phyloP scores from a whole-genome alignment of 2,329 filamentous ascomycete species.

The Pyrenophora teres region DNA sequence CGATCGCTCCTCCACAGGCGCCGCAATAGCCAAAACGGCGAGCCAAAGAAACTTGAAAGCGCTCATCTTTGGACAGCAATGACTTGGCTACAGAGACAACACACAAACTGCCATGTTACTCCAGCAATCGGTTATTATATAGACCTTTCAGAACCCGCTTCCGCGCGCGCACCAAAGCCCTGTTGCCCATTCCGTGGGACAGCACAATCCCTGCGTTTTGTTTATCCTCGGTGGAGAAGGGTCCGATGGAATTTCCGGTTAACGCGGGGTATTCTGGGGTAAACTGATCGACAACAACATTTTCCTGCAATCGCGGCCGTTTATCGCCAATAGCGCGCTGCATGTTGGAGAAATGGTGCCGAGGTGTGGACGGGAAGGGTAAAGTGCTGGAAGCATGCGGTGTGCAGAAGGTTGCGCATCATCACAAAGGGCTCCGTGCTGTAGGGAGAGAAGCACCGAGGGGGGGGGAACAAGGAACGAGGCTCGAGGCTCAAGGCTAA shows the following conservation, averaged over 20 bases:
- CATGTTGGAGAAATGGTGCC: not conserved
- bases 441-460: too few relatives aligned
- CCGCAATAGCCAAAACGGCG: slow-evolving; percentile 22
- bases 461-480: too few relatives aligned
- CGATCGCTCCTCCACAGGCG: slow-evolving; percentile 26
- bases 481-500: too few relatives aligned
- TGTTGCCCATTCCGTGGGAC: too few relatives aligned
- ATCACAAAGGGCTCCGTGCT: too few relatives aligned
- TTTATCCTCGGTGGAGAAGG: slow-evolving; percentile 19
- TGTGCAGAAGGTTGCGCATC: not conserved
- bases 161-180: too few relatives aligned
- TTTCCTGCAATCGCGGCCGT: slow-evolving; percentile 33
- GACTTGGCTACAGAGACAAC: too few relatives aligned
- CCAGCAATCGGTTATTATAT: not conserved
- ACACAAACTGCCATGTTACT: too few relatives aligned
- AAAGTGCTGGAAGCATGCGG: not conserved
- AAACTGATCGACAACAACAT: slow-evolving; percentile 15
- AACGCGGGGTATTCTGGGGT: slow-evolving; percentile 13
- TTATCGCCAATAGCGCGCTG: slow-evolving; percentile 7
- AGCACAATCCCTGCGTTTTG: not conserved
- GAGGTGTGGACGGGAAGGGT: too few relatives aligned
- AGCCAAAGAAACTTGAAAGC: slow-evolving; percentile 22
- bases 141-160: not conserved
- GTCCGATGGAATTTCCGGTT: slow-evolving; percentile 21
- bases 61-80: slow-evolving; percentile 14